Percentiles rank a stretch among this genome's conserved stretches.
These are phyloP conservation scores for Lolium multiflorum DNA, from an alignment of 176 grass and related monocot species.

Conservation along the genomic window DNA sequence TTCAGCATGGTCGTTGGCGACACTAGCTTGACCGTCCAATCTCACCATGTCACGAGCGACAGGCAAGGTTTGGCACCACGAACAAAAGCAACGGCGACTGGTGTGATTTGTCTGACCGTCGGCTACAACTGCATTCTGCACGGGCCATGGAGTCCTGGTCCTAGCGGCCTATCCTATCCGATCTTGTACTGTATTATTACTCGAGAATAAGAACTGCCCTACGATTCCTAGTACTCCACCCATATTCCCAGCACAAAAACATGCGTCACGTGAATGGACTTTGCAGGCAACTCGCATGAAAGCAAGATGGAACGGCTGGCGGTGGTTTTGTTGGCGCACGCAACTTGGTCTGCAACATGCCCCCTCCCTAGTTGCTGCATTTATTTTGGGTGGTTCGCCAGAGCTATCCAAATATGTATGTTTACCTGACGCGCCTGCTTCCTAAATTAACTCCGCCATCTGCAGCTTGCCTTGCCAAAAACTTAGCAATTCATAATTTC, in stretches of 20 bases:
- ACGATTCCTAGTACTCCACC: not conserved
- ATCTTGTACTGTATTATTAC: too few species aligned
- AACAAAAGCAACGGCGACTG: not conserved
- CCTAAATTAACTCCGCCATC: too few species aligned
- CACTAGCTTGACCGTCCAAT: not conserved
- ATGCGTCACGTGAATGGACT: not conserved
- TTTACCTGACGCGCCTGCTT: not conserved
- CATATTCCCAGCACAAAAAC: not conserved
- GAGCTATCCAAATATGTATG: slow-evolving; percentile 1
- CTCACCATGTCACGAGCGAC: not conserved
- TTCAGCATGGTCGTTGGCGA: not conserved
- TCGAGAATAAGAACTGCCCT: not conserved
- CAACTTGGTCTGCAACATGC: not conserved
- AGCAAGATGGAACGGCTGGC: not conserved
- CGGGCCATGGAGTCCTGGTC: not conserved
- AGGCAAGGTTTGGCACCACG: not conserved
- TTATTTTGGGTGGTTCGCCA: not conserved
- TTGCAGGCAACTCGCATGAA: not conserved
- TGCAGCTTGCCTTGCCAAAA: not conserved
- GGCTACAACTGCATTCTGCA: too few species aligned
- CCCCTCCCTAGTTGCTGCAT: not conserved
- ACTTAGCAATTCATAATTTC: not conserved
- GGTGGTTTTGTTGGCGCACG: not conserved
- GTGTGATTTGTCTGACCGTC: not conserved
- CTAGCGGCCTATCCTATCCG: not conserved